phyloP scores from a whole-genome alignment of 2,329 filamentous ascomycete genomes.

The Fusarium devonianum region DNA sequence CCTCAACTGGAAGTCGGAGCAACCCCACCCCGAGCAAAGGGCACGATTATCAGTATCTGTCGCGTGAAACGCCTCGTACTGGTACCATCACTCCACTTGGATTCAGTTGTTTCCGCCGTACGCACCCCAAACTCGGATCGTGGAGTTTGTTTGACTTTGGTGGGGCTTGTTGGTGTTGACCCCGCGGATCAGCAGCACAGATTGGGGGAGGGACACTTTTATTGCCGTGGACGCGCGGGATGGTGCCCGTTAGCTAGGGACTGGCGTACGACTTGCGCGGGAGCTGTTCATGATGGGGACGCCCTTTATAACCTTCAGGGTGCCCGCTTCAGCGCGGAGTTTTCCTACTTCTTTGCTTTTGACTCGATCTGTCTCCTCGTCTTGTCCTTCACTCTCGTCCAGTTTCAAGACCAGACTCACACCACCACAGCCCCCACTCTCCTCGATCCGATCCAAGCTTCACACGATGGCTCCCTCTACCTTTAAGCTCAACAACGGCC shows the following conservation, averaged over 20 bases:
- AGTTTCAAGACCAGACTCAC: background rate
- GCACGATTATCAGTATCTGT: slow-evolving; percentile 23
- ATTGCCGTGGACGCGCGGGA: slow-evolving; percentile 4
- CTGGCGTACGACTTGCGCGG: slow-evolving; percentile 7
- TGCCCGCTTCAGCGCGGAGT: slow-evolving; percentile 9
- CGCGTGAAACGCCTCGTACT: slow-evolving; percentile 12
- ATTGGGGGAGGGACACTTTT: slow-evolving; percentile 17
- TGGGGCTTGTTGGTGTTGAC: slow-evolving; percentile 35
- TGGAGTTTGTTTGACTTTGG: slow-evolving; percentile 16
- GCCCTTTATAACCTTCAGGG: slow-evolving; percentile 28
- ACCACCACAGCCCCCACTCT: slow-evolving; percentile 6
- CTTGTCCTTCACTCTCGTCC: slow-evolving; percentile 9
- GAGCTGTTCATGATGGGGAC: slow-evolving; percentile 32
- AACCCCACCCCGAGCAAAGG: slow-evolving; percentile 40
- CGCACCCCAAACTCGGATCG: slow-evolving; percentile 30
- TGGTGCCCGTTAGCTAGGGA: slow-evolving; percentile 2
- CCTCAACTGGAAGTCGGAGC: slow-evolving; percentile 26
- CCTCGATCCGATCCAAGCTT: slow-evolving; percentile 2
- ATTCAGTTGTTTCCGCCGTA: no score
- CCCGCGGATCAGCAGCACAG: slow-evolving; percentile 35
- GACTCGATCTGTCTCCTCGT: slow-evolving; percentile 6
- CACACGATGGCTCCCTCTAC: slow-evolving; percentile 59
- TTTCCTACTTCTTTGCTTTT: slow-evolving; percentile 14
- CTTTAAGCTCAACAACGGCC: slow-evolving; percentile 71
- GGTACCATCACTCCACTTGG: slow-evolving; percentile 8